These are phyloP conservation scores for Fistulinella prunicolor DNA, from an alignment of 768 basidiomycete genomes.

Conservation along the genomic window DNA sequence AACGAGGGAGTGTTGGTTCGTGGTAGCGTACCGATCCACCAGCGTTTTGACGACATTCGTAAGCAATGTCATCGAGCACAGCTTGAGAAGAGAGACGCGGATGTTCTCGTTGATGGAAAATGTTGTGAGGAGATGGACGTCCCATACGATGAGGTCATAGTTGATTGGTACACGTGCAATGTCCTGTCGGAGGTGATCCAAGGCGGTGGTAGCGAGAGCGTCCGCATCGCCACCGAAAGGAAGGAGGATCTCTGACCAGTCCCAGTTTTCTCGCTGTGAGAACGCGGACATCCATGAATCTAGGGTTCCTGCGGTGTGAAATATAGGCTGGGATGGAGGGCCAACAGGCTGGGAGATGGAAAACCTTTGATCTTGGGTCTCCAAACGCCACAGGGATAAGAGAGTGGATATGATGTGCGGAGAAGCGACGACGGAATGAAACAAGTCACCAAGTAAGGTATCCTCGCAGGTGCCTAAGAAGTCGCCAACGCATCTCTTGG, in stretches of 20 bases:
- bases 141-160: constrained; percentile 29
- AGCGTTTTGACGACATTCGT: constrained; percentile 16
- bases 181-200: constrained; percentile 26
- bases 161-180: constrained; percentile 19
- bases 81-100: constrained; percentile 22
- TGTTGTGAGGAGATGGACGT: constrained; percentile 27
- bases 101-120: constrained; percentile 26
- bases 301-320: constrained; percentile 14
- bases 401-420: constrained; percentile 19
- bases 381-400: constrained; percentile 29
- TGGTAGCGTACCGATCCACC: constrained; percentile 6
- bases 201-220: constrained; percentile 20
- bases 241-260: constrained; percentile 25
- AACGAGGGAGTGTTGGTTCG: constrained; percentile 6
- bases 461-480: constrained; percentile 22
- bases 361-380: constrained; percentile 20
- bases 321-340: constrained; percentile 1
- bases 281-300: constrained; percentile 30
- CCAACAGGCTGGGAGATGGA: constrained; percentile 10
- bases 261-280: constrained; percentile 22
- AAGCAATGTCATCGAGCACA: constrained; percentile 18
- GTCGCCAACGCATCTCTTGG: constrained; percentile 16
- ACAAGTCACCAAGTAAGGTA: constrained; percentile 13
- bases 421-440: constrained; percentile 16
- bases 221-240: constrained; percentile 20